Evolutionary conservation across 768 basidiomycete species (phyloP), one percentile per base, ranked within the genome.

Genomic region (Glaciozyma martinii): DNA sequence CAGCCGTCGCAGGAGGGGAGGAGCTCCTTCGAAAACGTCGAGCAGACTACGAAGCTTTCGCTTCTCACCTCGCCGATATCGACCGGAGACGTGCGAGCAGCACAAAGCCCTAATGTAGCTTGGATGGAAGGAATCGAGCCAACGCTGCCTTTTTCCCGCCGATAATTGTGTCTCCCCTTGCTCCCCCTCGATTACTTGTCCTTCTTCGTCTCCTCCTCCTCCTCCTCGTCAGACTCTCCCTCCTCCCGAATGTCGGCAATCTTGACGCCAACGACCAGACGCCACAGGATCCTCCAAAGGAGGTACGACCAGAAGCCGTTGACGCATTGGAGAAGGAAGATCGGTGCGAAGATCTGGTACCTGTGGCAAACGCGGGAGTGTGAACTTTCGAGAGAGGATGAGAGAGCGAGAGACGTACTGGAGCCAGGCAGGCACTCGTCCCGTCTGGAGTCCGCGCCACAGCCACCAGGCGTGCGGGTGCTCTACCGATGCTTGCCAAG

Each of bases 281-380:
- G 52, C 58, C 61, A 62, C 12, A 67, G 44, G 53, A 67, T 67
- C 43, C 90, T 84, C 75, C 82, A 76, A 75, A 97, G 91, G 32
- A 91, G 80, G 62, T 60, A 84, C 76, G 89, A 94, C 93, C 93
- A 97, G 80, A 95, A 95, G 30, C 94, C 65, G 74, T 97, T 97
- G 71, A 99, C 80, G 47, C 83, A 71, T 75, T 92, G 90, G 21
- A 99, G 80, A 0, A 90, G 77, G 9, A 84, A 66, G 62, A 98
- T 78, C 0, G 91, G 87, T 0, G 77, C 66, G 71, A 93, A 89
- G 59, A 94, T 83, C 70, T 91, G 89, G 71, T 83, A 85, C 72
- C 80, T 83, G 83, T 93, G 85, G 89, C 1, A 33, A 19, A 13
- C 3, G 18, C n/a, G n/a, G 5, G 47, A 29, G 21, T 29, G 47